Conservation (phyloP, 805 yeast species). For the Schwanniomyces polymorphus region DNA sequence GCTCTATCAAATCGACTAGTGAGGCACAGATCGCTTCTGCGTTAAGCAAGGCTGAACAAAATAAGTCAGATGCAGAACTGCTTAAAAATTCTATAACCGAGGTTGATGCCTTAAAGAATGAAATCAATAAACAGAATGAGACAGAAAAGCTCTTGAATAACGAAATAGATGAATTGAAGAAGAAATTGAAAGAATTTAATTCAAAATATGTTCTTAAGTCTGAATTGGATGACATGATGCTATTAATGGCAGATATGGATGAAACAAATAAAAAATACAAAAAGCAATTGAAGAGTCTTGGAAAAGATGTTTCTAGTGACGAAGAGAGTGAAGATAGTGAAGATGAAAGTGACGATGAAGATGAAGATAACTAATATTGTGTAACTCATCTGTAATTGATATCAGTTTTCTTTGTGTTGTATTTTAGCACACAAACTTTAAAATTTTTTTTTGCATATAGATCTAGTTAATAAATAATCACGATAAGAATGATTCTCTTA, state of each 20-base stretch:
- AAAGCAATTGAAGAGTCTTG: conserved; percentile 47
- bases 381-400: background rate
- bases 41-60: background rate
- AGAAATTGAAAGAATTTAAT: conserved; percentile 3
- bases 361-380: conserved; percentile 11
- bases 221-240: conserved; percentile 73
- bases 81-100: background rate
- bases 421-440: background rate
- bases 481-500: conserved; percentile 55
- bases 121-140: background rate
- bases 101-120: background rate
- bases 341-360: conserved; percentile 39
- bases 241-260: conserved; percentile 75
- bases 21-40: background rate
- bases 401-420: background rate
- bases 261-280: conserved; percentile 63
- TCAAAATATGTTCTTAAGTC: conserved; percentile 41
- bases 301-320: conserved; percentile 67
- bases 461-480: background rate
- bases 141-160: background rate
- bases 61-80: background rate
- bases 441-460: background rate
- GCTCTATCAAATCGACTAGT: background rate
- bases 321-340: conserved; percentile 68
- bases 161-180: conserved; percentile 3